Percentiles rank a stretch among this genome's conserved stretches.
Evolutionary conservation across 2,329 filamentous ascomycete genomes (phyloP).

Genomic region (Penicillium glabrum): DNA sequence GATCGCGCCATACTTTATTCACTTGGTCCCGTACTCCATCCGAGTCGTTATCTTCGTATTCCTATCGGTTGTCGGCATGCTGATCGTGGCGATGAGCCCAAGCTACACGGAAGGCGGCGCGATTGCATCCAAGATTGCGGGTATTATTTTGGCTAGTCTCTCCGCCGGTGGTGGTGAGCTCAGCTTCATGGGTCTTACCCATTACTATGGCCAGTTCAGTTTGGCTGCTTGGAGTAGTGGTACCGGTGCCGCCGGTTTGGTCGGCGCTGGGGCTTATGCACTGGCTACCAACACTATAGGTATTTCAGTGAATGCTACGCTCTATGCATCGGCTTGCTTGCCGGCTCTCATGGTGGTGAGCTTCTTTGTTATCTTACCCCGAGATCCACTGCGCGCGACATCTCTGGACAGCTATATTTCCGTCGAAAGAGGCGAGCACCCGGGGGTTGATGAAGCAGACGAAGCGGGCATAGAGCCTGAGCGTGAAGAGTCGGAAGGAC

Average conservation of each 20-base stretch:
- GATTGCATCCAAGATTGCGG: conserved; percentile 73
- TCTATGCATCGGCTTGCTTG: conserved; percentile 76
- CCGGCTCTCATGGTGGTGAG: conserved; percentile 77
- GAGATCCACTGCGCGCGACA: conserved; percentile 59
- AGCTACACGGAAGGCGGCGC: conserved; percentile 55
- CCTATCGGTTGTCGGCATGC: conserved; percentile 81
- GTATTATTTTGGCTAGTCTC: conserved; percentile 80
- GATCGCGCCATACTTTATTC: conserved; percentile 89
- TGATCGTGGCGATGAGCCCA: conserved; percentile 80
- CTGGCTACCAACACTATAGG: conserved; percentile 77
- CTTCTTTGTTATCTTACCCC: conserved; percentile 81
- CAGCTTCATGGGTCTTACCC: conserved; percentile 85
- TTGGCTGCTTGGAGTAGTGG: conserved; percentile 91
- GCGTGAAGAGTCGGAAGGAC: conserved; percentile 29
- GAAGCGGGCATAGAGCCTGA: conserved; percentile 20
- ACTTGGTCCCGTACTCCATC: conserved; percentile 74
- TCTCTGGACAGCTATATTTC: conserved; percentile 55
- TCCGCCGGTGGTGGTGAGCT: conserved; percentile 86
- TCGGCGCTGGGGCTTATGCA: conserved; percentile 86
- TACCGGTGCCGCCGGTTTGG: conserved; percentile 82
- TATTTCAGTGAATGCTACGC: conserved; percentile 69
- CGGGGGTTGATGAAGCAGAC: conserved; percentile 34
- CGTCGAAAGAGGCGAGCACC: conserved; percentile 46
- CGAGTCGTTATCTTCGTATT: conserved; percentile 73
- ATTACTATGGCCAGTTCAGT: conserved; percentile 86